Evolutionary conservation across 2,329 filamentous ascomycete species (phyloP).

Genomic region (Cladosporium sp.): DNA sequence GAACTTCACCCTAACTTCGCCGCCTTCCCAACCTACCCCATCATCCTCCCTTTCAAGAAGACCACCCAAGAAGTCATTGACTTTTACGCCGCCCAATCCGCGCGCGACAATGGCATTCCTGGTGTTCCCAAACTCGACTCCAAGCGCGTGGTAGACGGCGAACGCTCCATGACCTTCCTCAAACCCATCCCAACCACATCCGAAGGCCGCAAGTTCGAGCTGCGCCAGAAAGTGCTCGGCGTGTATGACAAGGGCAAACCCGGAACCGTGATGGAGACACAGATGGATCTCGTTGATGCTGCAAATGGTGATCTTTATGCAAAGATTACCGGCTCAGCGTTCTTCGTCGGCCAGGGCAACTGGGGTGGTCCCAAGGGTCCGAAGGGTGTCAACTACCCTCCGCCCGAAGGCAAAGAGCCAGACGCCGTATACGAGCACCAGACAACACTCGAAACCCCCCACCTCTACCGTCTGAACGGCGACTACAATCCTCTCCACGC

Average conservation of each 20-base stretch:
- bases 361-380: conserved; percentile 91
- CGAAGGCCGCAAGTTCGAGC: conserved; percentile 68
- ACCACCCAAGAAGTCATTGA: conserved; percentile 72
- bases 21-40: conserved; percentile 83
- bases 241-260: conserved; percentile 88
- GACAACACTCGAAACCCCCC: conserved; percentile 66
- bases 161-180: conserved; percentile 73
- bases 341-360: conserved; percentile 74
- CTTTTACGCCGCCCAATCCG: conserved; percentile 70
- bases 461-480: conserved; percentile 79
- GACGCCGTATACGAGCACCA: conserved; percentile 68
- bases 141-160: conserved; percentile 73
- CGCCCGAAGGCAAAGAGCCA: conserved; percentile 66
- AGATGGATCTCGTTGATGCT: conserved; percentile 71
- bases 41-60: conserved; percentile 80
- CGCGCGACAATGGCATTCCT: conserved; percentile 58
- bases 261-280: conserved; percentile 74
- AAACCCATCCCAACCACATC: conserved; percentile 71
- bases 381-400: conserved; percentile 71
- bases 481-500: conserved; percentile 94
- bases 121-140: conserved; percentile 72
- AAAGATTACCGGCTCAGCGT: conserved; percentile 64
- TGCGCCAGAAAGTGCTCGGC: conserved; percentile 72
- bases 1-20: conserved; percentile 83
- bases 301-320: conserved; percentile 66